Percentiles rank a stretch among this genome's conserved stretches.
Evolutionary conservation across 2,329 filamentous ascomycete species (phyloP).

Genomic region (Diaporthe batatas): DNA sequence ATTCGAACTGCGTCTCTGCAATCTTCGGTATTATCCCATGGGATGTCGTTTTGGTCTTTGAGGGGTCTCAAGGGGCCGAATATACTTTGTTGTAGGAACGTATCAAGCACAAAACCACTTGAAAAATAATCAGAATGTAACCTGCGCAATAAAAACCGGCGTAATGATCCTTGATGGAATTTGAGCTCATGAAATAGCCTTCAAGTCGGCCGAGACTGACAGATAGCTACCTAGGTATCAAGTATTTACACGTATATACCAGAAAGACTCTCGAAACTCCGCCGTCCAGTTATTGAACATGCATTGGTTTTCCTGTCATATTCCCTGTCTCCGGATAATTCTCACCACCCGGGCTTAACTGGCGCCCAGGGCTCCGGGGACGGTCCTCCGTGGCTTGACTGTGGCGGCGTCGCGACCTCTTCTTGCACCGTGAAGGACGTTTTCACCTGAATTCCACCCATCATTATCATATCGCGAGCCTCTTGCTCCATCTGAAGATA

Average conservation of each 20-base stretch:
- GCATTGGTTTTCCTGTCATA: neutral
- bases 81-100: no score
- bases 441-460: neutral
- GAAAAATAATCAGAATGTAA: no score
- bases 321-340: neutral
- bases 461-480: neutral
- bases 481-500: constrained; percentile 22
- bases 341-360: neutral
- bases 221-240: neutral
- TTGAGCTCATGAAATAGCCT: neutral
- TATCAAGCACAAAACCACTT: no score
- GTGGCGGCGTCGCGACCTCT: constrained; percentile 6
- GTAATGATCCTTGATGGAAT: neutral
- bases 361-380: constrained; percentile 6
- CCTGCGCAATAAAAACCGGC: no score
- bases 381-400: constrained; percentile 1
- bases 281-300: neutral
- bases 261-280: neutral
- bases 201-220: neutral
- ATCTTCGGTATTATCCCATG: no score
- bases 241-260: neutral
- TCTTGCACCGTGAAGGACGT: constrained; percentile 17
- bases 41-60: no score
- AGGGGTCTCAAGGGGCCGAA: no score
- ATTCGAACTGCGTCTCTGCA: no score